These are phyloP conservation scores for Colletotrichum sp. DNA, from an alignment of 2,329 filamentous ascomycete genomes.

Conservation along the genomic window DNA sequence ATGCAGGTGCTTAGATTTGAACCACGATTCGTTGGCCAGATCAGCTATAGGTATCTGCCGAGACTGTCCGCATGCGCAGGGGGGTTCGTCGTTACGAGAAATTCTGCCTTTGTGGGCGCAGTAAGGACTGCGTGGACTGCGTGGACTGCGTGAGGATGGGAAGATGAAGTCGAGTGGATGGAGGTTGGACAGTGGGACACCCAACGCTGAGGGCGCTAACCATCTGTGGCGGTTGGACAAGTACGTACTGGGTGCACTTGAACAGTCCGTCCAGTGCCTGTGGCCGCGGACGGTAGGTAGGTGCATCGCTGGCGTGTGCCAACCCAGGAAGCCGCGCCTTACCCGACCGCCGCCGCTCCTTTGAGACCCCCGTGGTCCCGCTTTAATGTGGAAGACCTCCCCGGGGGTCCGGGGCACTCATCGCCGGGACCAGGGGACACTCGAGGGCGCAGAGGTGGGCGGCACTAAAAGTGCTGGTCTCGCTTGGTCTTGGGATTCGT, in stretches of 20 bases:
- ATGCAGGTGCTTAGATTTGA: neutral
- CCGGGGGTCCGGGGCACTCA: slow-evolving; percentile 12
- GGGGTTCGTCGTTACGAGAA: neutral
- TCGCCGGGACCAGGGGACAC: slow-evolving; percentile 13
- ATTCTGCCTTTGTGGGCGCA: neutral
- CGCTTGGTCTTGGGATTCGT: neutral
- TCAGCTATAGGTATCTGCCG: neutral
- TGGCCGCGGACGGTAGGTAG: neutral
- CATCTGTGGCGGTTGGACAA: neutral
- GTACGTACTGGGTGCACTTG: neutral
- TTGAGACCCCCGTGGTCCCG: neutral
- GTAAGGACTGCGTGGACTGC: neutral
- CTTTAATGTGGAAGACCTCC: neutral
- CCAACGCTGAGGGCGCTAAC: neutral
- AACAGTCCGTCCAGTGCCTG: neutral
- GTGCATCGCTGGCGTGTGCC: neutral
- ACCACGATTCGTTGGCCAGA: neutral
- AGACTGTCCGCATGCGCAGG: neutral
- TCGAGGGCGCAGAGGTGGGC: neutral
- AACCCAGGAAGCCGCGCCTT: neutral
- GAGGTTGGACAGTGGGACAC: neutral
- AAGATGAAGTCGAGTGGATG: neutral
- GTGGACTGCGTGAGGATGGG: neutral
- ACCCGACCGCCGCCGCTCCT: slow-evolving; percentile 11
- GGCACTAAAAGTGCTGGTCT: slow-evolving; percentile 1